Evolutionary conservation across 305 asterid species (phyloP).

Genomic region (Solanum hybrid): DNA sequence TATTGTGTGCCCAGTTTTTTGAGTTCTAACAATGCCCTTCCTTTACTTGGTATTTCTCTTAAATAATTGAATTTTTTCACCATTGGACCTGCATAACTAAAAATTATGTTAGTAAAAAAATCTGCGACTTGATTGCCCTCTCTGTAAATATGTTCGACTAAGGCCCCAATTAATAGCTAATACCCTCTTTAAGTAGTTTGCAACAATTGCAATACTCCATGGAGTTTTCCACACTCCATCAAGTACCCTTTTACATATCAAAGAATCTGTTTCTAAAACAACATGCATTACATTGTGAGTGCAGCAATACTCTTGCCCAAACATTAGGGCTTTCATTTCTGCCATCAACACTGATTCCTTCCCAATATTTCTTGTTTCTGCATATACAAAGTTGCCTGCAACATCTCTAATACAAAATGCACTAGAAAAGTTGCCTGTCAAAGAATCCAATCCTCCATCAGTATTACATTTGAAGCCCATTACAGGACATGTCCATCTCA

Average conservation of each 20-base stretch:
- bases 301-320: not conserved
- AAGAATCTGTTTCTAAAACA: no score
- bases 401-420: not conserved
- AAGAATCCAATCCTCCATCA: not conserved
- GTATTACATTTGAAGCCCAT: not conserved
- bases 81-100: not conserved
- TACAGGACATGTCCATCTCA: not conserved
- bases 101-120: not conserved
- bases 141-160: not conserved
- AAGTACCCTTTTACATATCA: not conserved
- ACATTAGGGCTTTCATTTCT: not conserved
- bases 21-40: not conserved
- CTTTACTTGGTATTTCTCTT: not conserved
- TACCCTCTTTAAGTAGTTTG: not conserved
- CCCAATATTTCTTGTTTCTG: not conserved
- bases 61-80: not conserved
- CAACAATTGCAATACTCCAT: not conserved
- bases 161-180: not conserved
- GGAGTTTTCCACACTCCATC: not conserved
- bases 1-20: not conserved
- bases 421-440: not conserved
- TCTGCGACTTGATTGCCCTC: not conserved
- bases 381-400: not conserved
- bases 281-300: not conserved
- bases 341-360: not conserved